Evolutionary conservation across 2,329 filamentous ascomycete genomes (phyloP), one percentile per base, ranked within the genome.

Genomic region (Penicillium sp.): DNA sequence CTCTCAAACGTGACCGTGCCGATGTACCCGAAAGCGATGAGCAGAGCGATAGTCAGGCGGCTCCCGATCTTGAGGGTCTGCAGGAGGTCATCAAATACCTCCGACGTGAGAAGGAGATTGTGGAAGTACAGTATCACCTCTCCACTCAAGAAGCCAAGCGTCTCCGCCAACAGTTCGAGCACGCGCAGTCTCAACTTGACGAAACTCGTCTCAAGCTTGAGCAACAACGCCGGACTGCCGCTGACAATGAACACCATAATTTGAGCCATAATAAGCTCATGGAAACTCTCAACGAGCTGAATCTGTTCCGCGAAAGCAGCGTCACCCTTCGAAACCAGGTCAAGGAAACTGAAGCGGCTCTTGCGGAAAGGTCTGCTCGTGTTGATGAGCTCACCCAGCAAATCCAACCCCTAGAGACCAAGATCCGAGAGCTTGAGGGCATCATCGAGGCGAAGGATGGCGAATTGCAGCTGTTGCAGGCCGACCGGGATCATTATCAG

Each of bases 71-170:
- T 10, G 91, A 92, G 66, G 91, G 91, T 56, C 85, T 97, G 10
- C 90, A 95, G 63, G 94, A 98, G 71, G 86, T 99, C 59, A 96
- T 96, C 78, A 90, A 87, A 63, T 99, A 95, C 75, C 82, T 99
- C 63, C 89, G 94, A 49, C 90, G 92, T 45, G 96, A 99, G 79
- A 99, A 98, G 81, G 95, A 98, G 74, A 98, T 99, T 66, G 85
- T 97, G 8, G 94, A 99, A 69, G 92, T 97, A n/a, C 94, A 98
- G 72, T 91, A 93, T 70, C 93, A 97, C 68, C 83, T 98, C 48
- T 93, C 94, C 70, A 84, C 88, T 0, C 92, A 96, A 70, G 95
- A 99, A 77, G 84, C 87, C 57, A 96, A 96, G 78, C 88, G 95
- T 57, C 79, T 97, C 45, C 91, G 94, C 71, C 92, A 97, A 70